These are phyloP conservation scores for Striga asiatica DNA, from an alignment of 257 asterid genomes.

Conservation along the genomic window DNA sequence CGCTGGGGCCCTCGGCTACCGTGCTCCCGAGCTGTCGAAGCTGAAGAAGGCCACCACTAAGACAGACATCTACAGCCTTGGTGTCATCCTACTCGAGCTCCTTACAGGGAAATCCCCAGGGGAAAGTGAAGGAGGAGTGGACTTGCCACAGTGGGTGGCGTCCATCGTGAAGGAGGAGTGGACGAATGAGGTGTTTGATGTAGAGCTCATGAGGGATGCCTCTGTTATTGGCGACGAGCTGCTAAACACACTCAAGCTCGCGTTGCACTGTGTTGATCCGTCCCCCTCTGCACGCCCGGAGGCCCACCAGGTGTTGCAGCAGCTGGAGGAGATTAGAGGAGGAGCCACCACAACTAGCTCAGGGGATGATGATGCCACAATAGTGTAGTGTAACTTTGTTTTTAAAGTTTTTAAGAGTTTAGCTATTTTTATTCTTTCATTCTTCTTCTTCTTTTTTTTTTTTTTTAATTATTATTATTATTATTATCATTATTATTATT, in stretches of 20 bases:
- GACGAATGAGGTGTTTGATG: conserved; percentile 89
- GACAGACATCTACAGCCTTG: conserved; percentile 84
- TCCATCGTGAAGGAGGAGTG: conserved; percentile 93
- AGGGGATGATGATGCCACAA: conserved; percentile 53
- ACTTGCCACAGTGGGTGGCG: conserved; percentile 92
- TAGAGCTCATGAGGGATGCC: conserved; percentile 89
- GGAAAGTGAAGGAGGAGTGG: conserved; percentile 70
- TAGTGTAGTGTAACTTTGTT: too few relatives aligned
- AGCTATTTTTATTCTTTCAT: too few relatives aligned
- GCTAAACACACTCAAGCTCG: conserved; percentile 68
- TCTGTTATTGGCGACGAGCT: conserved; percentile 81
- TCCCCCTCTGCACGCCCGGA: conserved; percentile 77
- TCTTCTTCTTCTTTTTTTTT: too few relatives aligned
- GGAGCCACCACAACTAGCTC: conserved; percentile 46
- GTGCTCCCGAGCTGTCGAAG: conserved; percentile 94
- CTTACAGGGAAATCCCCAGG: conserved; percentile 90
- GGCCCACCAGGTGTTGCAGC: conserved; percentile 62
- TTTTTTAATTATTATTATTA: too few relatives aligned
- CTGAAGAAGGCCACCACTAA: conserved; percentile 83
- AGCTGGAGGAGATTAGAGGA: conserved; percentile 76
- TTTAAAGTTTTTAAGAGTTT: too few relatives aligned
- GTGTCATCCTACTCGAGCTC: conserved; percentile 77
- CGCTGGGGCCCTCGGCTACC: conserved; percentile 82
- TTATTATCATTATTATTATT: too few relatives aligned
- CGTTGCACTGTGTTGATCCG: conserved; percentile 88